Evolutionary conservation across 352 stramenopile species (phyloP), one percentile per base, ranked within the genome.

Genomic region (Phytophthora syringae): DNA sequence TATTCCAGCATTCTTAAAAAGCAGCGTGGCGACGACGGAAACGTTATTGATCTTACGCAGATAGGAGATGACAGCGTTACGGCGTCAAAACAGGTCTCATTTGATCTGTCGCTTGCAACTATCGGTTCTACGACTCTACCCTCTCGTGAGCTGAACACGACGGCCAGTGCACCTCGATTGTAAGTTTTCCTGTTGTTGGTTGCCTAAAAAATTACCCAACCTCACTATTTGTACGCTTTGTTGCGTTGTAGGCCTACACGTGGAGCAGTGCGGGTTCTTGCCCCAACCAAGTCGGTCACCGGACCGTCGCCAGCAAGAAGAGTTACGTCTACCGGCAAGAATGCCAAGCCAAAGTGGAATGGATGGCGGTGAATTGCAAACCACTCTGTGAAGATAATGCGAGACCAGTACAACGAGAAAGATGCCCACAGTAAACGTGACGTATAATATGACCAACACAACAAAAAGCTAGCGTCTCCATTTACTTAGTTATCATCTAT

Each of bases 1-100:
- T 55, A 13, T n/a, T n/a, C 4, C 37, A 93, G 84, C 62, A 93
- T 93, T 50, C 71, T 93, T 2, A 93, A 93, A 63, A 91, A 90
- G 59, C 79, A 79, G 50, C 67, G 78, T 49, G 39, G 70, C 7
- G 60, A 70, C 34, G 60, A 56, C 25, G 39, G 58, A 51, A 27
- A 7, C 13, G 1, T 42, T 1, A 12, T 67, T 36, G 25, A 64
- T 24, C 13, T 51, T 51, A 10, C 44, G 25, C 3, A 62, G 42
- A 25, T 44, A 40, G 21, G 42, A 55, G 54, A 42, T 37, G 30
- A 49, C 65, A 44, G n/a, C 21, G 42, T 20, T 21, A 39, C 48
- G 11, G 43, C 42, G n/a, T 59, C 62, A 24, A 93, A 91, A 71
- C 82, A 91, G 68, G 82, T 93, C 2, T 90, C 82, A 18, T 91